These are phyloP conservation scores for Cardamine occulta DNA, from an alignment of 345 rosid genomes.

Conservation along the genomic window DNA sequence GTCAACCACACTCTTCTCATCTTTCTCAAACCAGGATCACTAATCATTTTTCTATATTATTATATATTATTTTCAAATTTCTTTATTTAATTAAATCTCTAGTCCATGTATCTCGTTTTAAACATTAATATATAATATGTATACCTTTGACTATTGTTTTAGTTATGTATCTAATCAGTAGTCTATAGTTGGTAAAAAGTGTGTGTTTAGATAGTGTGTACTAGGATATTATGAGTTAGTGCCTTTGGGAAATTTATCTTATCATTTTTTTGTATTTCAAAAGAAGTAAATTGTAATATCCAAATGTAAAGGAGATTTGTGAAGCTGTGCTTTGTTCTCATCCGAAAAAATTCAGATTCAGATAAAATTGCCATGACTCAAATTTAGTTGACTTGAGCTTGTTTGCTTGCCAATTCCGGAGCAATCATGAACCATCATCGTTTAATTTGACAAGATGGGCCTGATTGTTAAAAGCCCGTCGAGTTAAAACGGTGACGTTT, in stretches of 20 bases:
- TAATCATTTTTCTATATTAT: neutral
- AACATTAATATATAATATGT: no score
- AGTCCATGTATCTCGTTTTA: neutral
- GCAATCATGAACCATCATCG: neutral
- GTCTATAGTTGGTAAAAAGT: neutral
- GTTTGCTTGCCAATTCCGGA: neutral
- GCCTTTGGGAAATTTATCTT: neutral
- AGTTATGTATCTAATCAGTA: neutral
- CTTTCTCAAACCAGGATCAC: neutral
- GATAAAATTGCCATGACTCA: no score
- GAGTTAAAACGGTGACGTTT: conserved; percentile 16
- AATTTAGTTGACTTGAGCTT: neutral
- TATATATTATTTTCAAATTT: neutral
- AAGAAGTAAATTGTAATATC: neutral
- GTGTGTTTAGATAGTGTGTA: neutral
- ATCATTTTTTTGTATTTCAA: neutral
- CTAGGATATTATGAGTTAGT: neutral
- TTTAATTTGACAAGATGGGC: conserved; percentile 1
- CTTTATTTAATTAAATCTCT: neutral
- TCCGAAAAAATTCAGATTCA: neutral
- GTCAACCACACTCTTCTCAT: conserved; percentile 23
- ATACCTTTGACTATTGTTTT: neutral
- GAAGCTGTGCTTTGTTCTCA: neutral
- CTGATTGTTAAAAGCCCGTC: neutral
- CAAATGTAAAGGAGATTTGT: neutral